These are phyloP conservation scores for Hypoxylon sp. DNA, from an alignment of 2,329 filamentous ascomycete genomes.

Conservation along the genomic window DNA sequence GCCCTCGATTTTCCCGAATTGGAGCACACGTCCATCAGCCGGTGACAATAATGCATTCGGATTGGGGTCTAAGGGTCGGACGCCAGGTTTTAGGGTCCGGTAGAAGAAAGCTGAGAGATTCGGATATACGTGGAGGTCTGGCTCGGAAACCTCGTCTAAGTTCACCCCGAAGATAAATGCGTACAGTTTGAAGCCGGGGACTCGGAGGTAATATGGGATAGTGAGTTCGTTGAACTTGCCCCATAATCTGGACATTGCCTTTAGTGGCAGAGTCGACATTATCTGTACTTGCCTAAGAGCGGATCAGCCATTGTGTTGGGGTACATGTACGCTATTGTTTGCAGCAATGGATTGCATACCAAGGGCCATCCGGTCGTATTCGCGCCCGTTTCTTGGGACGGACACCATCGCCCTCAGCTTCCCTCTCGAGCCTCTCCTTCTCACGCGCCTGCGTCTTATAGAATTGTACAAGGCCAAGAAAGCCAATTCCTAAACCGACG, in stretches of 20 bases:
- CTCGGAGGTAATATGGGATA: conserved; percentile 88
- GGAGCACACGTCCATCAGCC: conserved; percentile 89
- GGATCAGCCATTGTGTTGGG: conserved; percentile 24
- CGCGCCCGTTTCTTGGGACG: conserved; percentile 69
- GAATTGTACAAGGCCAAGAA: conserved; percentile 86
- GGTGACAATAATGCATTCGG: conserved; percentile 87
- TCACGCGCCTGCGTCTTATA: conserved; percentile 78
- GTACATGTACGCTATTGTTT: neutral
- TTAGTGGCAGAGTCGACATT: conserved; percentile 93
- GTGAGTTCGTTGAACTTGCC: conserved; percentile 91
- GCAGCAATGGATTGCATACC: conserved; percentile 63
- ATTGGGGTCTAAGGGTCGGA: conserved; percentile 86
- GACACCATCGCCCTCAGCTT: conserved; percentile 59
- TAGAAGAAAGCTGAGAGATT: conserved; percentile 99
- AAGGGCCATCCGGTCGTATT: conserved; percentile 87
- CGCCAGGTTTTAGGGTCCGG: conserved; percentile 90
- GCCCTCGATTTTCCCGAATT: conserved; percentile 91
- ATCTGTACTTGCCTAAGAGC: conserved; percentile 83
- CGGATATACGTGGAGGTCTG: conserved; percentile 89
- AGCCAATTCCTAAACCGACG: conserved; percentile 85
- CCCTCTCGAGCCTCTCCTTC: conserved; percentile 66
- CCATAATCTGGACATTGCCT: conserved; percentile 91
- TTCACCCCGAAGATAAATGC: conserved; percentile 93
- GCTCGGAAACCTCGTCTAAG: conserved; percentile 87
- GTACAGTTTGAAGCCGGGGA: conserved; percentile 93